phyloP scores from a whole-genome alignment of 768 basidiomycete species.

The Calvatia gigantea region DNA sequence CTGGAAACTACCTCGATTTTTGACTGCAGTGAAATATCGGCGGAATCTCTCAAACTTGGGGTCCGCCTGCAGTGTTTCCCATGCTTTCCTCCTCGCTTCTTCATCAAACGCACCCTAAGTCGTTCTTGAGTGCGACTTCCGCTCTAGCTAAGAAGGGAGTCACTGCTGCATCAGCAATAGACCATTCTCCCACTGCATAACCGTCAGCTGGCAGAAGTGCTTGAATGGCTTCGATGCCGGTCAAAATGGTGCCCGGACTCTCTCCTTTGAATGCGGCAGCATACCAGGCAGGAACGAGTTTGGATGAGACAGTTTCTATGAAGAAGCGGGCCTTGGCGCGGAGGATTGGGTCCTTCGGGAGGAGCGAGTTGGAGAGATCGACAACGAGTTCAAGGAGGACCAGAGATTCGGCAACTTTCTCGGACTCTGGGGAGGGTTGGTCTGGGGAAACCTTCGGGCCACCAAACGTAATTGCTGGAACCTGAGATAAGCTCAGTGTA shows the following conservation, averaged over 20 bases:
- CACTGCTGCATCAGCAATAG: slow-evolving; percentile 61
- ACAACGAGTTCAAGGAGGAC: slow-evolving; percentile 66
- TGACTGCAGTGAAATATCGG: slow-evolving; percentile 45
- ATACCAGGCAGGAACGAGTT: slow-evolving; percentile 36
- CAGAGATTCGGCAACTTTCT: slow-evolving; percentile 62
- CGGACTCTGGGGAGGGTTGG: slow-evolving; percentile 54
- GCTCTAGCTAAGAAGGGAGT: slow-evolving; percentile 59
- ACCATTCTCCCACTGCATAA: slow-evolving; percentile 47
- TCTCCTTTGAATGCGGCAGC: slow-evolving; percentile 36
- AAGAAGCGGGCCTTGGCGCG: slow-evolving; percentile 64
- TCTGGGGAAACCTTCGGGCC: slow-evolving; percentile 54
- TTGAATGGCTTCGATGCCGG: slow-evolving; percentile 46
- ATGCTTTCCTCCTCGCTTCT: slow-evolving; percentile 44
- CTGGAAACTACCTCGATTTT: slow-evolving; percentile 50
- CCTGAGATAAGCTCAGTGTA: slow-evolving; percentile 25
- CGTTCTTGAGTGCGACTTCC: slow-evolving; percentile 40
- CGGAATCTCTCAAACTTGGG: slow-evolving; percentile 48
- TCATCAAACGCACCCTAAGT: slow-evolving; percentile 47
- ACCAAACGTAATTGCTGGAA: slow-evolving; percentile 60
- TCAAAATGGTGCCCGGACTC: slow-evolving; percentile 35
- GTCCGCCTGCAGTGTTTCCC: slow-evolving; percentile 36
- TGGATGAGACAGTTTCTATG: slow-evolving; percentile 49
- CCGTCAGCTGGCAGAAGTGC: slow-evolving; percentile 43
- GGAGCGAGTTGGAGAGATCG: slow-evolving; percentile 52
- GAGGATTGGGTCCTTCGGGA: slow-evolving; percentile 51